These are phyloP conservation scores for Westerdykella ornata DNA, from an alignment of 2,329 filamentous ascomycete species.

Conservation along the genomic window DNA sequence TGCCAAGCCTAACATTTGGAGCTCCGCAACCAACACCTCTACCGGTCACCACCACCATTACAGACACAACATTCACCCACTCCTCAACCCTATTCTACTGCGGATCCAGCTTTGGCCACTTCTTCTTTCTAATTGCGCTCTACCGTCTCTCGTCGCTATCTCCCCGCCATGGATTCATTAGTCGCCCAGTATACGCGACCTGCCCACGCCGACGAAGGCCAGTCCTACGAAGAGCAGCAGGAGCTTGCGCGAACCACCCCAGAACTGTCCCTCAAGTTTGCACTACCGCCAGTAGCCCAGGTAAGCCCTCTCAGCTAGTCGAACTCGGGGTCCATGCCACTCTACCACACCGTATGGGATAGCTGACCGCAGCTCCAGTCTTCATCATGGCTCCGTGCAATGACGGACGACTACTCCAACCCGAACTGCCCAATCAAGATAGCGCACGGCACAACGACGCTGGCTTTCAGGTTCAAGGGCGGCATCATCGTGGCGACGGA, in stretches of 20 bases:
- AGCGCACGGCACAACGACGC: conserved; percentile 94
- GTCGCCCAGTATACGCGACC: conserved; percentile 86
- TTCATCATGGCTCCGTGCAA: conserved; percentile 89
- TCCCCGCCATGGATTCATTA: conserved; percentile 71
- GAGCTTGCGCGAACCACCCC: conserved; percentile 61
- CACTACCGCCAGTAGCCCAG: conserved; percentile 85
- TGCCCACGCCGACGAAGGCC: conserved; percentile 64
- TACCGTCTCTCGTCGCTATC: not conserved
- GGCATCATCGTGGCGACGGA: conserved; percentile 98
- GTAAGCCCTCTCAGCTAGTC: conserved; percentile 47
- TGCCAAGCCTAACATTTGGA: too few relatives aligned
- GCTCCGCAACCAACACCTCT: too few relatives aligned
- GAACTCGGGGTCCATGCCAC: not conserved
- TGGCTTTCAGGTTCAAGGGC: conserved; percentile 96
- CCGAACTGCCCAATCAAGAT: conserved; percentile 98
- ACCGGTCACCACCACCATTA: not conserved
- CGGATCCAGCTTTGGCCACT: not conserved
- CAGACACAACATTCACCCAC: not conserved
- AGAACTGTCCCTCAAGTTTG: conserved; percentile 84
- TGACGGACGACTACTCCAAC: conserved; percentile 95
- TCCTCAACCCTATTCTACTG: not conserved
- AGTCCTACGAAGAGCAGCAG: conserved; percentile 67
- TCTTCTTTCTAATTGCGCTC: not conserved
- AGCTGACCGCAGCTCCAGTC: conserved; percentile 50
- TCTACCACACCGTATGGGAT: conserved; percentile 3